Base-by-base conservation (phyloP, 495 filamentous ascomycete species). In the Penicillium malachiteum region DNA sequence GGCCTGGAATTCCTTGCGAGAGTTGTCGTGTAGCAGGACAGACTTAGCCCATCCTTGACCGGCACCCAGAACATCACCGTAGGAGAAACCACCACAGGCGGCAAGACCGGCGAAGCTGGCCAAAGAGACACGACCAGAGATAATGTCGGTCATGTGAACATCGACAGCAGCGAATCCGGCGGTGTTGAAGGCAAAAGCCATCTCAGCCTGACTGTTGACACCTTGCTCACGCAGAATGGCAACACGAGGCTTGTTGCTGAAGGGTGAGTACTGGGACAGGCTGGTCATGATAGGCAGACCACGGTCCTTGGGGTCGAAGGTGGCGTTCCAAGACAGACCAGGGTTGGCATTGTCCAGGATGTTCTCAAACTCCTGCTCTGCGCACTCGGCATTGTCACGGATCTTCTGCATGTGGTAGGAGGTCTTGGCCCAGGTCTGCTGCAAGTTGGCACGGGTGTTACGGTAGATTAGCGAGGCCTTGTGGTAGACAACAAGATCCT, bases 21-120 rank as follows among this genome's bases (percentile, higher is more conserved):
- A 86, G 54, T 85, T 84, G 17, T 87, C 80, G 72, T 96, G 89
- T 58, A 93, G 80, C 7, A 96, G 81, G 37, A 97, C 91, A 4
- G 88, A 91, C 68, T 92, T 92, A n/a, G 95, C 92, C 94, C 94
- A 98, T 46, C 95, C 94, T 60, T 89, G 87, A 33, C 94, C 94
- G 32, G 95, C 95, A 52, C 93, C 95, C 3, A 97, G 84, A 37
- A 97, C 91, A 57, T 98, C 94, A 64, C 94, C 95, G 71, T 95
- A 97, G 12, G 91, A 96, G 82, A 98, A 98, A 52, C 94, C 95
- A 59, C 94, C 95, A 61, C 92, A 96, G 56, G 92, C 92, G 30
- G 93, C 94, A 16, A 97, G 82, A 59, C 94, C 94, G 44, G 85
- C 84, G 60, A 95, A 97, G 60, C 82, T 84, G 54, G 85, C 77